A percentile compares a stretch with the other conserved stretches of the same genome.
Evolutionary conservation across 441 rosid genomes (phyloP).

Genomic region (Corymbia citriodora): DNA sequence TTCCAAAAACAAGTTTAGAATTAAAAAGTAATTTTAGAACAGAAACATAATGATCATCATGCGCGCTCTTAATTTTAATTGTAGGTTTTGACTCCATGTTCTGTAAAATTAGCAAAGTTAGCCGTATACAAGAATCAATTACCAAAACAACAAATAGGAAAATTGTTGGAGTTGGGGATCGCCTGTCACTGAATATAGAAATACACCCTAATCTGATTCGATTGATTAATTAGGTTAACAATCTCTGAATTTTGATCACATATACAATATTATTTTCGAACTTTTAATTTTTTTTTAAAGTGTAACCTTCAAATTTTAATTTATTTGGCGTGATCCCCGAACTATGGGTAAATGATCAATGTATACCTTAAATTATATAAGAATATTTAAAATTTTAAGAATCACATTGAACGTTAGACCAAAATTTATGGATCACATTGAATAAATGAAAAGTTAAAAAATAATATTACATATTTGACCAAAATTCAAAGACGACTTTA

Average conservation of each 20-base stretch:
- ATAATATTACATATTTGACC: too few relatives aligned
- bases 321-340: not conserved
- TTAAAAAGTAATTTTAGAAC: too few relatives aligned
- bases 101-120: not conserved
- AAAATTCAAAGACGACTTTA: too few relatives aligned
- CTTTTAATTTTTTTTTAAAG: too few relatives aligned
- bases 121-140: not conserved
- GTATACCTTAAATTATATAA: not conserved
- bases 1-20: too few relatives aligned
- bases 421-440: too few relatives aligned
- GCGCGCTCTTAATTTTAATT: too few relatives aligned
- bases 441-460: too few relatives aligned
- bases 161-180: not conserved
- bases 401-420: not conserved
- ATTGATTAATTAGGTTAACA: not conserved
- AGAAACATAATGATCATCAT: too few relatives aligned
- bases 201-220: not conserved
- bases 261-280: too few relatives aligned
- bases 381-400: not conserved
- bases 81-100: too few relatives aligned
- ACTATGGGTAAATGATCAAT: not conserved
- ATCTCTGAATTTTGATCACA: fast-evolving
- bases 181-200: not conserved
- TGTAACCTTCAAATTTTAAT: not conserved
- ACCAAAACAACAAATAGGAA: not conserved